Percentiles rank a stretch among this genome's conserved stretches.
phyloP scores from a whole-genome alignment of 192 early-diverging fungal species.

The Tieghemiomyces parasiticus region DNA sequence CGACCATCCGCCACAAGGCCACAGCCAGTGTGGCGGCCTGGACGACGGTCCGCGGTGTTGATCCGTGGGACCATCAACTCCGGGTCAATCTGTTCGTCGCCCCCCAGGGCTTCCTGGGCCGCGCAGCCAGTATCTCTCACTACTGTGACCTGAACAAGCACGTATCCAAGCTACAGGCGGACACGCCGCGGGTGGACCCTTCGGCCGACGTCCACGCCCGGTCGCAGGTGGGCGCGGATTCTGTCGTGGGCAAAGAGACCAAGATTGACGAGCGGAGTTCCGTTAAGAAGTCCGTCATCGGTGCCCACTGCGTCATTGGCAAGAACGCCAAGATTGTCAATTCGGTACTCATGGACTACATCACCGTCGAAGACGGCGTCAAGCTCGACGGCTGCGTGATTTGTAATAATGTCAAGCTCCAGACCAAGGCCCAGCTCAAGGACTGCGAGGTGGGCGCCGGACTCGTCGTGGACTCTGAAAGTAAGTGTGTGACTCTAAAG shows the following conservation, averaged over 20 bases:
- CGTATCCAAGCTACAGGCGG: constrained; percentile 30
- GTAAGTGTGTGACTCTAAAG: too few species aligned
- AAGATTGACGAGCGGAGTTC: constrained; percentile 84
- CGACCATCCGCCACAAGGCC: constrained; percentile 13
- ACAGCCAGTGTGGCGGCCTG: constrained; percentile 20
- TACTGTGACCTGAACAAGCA: constrained; percentile 84
- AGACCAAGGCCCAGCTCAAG: constrained; percentile 58
- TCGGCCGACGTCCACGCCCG: constrained; percentile 49
- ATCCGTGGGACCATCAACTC: neutral
- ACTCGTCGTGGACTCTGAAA: constrained; percentile 48
- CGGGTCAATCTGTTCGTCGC: constrained; percentile 27
- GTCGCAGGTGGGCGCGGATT: constrained; percentile 78
- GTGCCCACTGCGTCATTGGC: constrained; percentile 88
- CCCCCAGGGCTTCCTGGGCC: constrained; percentile 56
- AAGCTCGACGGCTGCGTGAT: constrained; percentile 80
- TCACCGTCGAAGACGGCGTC: constrained; percentile 84
- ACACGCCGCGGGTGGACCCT: constrained; percentile 43
- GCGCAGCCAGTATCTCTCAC: constrained; percentile 64
- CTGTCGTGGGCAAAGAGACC: constrained; percentile 76
- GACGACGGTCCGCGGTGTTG: constrained; percentile 20
- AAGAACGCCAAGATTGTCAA: constrained; percentile 91
- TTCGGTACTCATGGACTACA: constrained; percentile 94
- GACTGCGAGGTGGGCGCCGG: constrained; percentile 75
- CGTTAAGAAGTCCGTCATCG: constrained; percentile 87
- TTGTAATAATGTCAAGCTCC: constrained; percentile 64